Percentiles rank a stretch among this genome's conserved stretches.
phyloP scores from a whole-genome alignment of 306 rosid species.

The Vicia faba region DNA sequence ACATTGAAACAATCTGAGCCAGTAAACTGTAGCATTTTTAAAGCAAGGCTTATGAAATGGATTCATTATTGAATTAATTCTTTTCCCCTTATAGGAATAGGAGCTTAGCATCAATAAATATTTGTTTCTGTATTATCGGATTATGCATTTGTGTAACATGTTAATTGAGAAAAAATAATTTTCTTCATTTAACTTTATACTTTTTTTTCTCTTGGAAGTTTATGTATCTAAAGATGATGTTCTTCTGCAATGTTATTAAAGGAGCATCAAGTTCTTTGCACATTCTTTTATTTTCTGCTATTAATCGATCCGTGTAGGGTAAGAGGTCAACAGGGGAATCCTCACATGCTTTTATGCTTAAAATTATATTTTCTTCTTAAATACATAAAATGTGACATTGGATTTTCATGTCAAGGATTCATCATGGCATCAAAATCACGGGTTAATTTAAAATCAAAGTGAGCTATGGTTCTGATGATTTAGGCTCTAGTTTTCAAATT shows the following conservation, averaged over 20 bases:
- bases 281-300: slow-evolving; percentile 1
- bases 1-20: neutral
- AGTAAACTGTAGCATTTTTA: neutral
- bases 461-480: slow-evolving; percentile 11
- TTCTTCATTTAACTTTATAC: neutral
- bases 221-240: neutral
- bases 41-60: neutral
- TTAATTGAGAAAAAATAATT: slow-evolving; percentile 9
- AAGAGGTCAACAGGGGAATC: neutral
- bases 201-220: neutral
- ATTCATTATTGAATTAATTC: neutral
- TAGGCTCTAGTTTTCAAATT: neutral
- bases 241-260: neutral
- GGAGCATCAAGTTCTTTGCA: neutral
- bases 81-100: neutral
- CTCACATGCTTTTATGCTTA: neutral
- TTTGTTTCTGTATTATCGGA: neutral
- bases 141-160: slow-evolving; percentile 5
- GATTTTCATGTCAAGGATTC: slow-evolving; percentile 10
- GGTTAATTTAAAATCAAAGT: neutral
- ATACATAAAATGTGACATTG: neutral
- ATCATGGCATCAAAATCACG: neutral
- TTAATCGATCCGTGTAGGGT: neutral
- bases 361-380: slow-evolving; percentile 4
- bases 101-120: neutral